phyloP scores from a whole-genome alignment of 768 basidiomycete genomes.

The Lactarius evosmus region DNA sequence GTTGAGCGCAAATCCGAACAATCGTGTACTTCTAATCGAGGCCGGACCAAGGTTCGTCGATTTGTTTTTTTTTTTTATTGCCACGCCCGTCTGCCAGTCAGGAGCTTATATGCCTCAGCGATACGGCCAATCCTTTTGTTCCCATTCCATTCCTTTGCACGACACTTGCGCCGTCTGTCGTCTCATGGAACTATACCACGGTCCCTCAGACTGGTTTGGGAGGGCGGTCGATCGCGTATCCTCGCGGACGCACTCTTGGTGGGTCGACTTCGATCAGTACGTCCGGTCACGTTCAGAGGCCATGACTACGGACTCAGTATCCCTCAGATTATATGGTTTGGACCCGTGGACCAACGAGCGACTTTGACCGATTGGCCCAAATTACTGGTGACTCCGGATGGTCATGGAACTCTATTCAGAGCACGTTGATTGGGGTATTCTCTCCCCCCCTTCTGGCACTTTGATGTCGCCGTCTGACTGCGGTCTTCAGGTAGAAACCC shows the following conservation, averaged over 20 bases:
- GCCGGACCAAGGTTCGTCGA: slow-evolving; percentile 24
- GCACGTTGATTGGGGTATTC: slow-evolving; percentile 7
- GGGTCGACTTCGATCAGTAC: slow-evolving; percentile 28
- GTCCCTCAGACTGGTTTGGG: slow-evolving; percentile 22
- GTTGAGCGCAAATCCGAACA: slow-evolving; percentile 20
- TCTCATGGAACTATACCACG: slow-evolving; percentile 30
- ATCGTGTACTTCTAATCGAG: slow-evolving; percentile 26
- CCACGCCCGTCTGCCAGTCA: neutral
- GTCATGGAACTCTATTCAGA: slow-evolving; percentile 28
- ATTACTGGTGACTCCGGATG: slow-evolving; percentile 25
- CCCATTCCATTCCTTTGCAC: slow-evolving; percentile 2
- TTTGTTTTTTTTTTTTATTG: slow-evolving; percentile 27
- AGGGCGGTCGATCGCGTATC: slow-evolving; percentile 21
- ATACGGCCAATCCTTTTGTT: neutral
- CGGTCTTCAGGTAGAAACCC: slow-evolving; percentile 2
- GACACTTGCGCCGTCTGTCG: slow-evolving; percentile 12
- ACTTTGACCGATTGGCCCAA: slow-evolving; percentile 27
- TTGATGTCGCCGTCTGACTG: neutral
- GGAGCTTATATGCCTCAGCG: neutral
- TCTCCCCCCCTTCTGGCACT: neutral
- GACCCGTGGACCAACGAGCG: slow-evolving; percentile 25
- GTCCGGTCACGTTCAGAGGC: neutral
- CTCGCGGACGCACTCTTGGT: slow-evolving; percentile 27
- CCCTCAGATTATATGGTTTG: slow-evolving; percentile 18
- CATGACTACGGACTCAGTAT: neutral